Base-by-base conservation (phyloP, 805 yeast species). In the Tetrapisispora arboricola region DNA sequence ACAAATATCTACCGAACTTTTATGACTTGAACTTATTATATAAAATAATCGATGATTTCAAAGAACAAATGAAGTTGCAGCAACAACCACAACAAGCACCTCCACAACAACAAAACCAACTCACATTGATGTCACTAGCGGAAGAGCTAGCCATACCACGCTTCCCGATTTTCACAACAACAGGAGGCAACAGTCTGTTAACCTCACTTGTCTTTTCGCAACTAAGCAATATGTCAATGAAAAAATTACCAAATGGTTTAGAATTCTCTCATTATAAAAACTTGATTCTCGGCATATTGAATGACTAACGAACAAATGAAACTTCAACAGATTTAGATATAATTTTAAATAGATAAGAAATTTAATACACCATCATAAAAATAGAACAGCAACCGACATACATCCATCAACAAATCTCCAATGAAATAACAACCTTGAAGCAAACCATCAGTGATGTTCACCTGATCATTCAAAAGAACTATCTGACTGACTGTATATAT, bases 1-100 rank as follows among this genome's bases (percentile, higher is more conserved):
- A 71, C 29, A 68, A 75, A 37, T 85, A 75, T 60, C 85, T 92
- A 68, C 95, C 96, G 16, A 77, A 73, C 43, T 73, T 83, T 39
- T 86, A 75, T 61, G 98, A 90, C 57, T 74, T 92, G 55, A 92
- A 90, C 59, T 67, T 65, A 22, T 58, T 76, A 20, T 60, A 65
- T 40, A 62, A 65, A 45, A 51, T 57, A 13, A 47, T 60, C 32
- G 51, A 55, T 37, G 58, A 58, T 42, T 50, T 50, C 13, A 53
- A 50, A 36, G 53, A 49, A 32, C 54, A 52, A 38, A 43, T 46
- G 31, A 52, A 47, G 16, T 44, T 43, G 8, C 42, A 43, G 15
- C 50, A 48, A 30, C 53, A 44, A 19, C 45, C 41, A 15, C 44
- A 40, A 13, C 45, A 44, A 16, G 33, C 32, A 19, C 44, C 39